A percentile compares a stretch with the other conserved stretches of the same genome.
phyloP scores from a whole-genome alignment of 1,284 basidiomycete species.

The Paramarasmius palmivorus region DNA sequence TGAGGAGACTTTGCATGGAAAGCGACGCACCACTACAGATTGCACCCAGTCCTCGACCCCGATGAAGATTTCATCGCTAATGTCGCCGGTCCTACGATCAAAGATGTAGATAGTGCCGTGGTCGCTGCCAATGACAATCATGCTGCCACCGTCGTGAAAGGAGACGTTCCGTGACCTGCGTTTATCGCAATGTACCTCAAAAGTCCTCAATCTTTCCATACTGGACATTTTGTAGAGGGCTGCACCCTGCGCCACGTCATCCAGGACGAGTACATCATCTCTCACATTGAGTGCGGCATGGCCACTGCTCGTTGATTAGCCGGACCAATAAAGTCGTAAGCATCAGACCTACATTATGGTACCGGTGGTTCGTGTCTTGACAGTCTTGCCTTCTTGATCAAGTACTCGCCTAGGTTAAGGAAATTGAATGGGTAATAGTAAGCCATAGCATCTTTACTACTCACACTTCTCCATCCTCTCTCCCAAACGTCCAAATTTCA shows the following conservation, averaged over 20 bases:
- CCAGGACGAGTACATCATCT: conserved; percentile 8
- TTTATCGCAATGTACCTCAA: background rate
- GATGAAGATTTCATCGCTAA: background rate
- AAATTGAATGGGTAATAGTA: background rate
- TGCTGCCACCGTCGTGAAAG: conserved; percentile 4
- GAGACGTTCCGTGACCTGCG: background rate
- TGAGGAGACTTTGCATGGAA: background rate
- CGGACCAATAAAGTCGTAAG: background rate
- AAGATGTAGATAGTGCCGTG: background rate
- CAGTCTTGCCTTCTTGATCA: conserved; percentile 4
- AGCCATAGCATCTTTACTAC: background rate
- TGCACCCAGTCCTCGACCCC: conserved; percentile 4
- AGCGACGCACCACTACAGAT: background rate
- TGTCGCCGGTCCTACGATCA: conserved; percentile 1
- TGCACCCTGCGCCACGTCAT: conserved; percentile 7
- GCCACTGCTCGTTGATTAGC: background rate
- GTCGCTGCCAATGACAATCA: background rate
- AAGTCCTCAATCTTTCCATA: background rate
- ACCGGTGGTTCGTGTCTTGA: conserved; percentile 1
- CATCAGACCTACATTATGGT: conserved; percentile 6
- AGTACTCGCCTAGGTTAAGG: conserved; percentile 2
- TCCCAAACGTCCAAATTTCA: conserved; percentile 10
- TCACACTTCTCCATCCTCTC: conserved; percentile 13
- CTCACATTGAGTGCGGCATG: conserved; percentile 4
- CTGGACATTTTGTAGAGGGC: conserved; percentile 6